Conservation (phyloP, 2,329 filamentous ascomycete species). For the Aspergillus chevalieri region DNA sequence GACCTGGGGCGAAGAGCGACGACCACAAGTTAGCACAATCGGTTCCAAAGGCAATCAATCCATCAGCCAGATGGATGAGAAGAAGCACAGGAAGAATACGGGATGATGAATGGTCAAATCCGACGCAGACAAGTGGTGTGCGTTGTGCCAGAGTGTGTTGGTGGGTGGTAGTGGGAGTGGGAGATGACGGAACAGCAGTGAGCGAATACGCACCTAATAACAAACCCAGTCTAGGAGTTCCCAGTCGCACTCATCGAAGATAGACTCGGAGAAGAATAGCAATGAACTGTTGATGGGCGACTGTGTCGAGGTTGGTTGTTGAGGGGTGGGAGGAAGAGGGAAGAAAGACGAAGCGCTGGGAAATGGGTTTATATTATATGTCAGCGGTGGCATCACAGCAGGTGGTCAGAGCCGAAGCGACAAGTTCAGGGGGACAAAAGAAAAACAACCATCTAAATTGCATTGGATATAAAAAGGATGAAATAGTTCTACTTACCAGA, state of each 20-base stretch:
- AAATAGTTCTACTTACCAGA: not conserved
- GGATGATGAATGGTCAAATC: slow-evolving; percentile 14
- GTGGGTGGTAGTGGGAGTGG: slow-evolving; percentile 11
- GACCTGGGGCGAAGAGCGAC: slow-evolving; percentile 19
- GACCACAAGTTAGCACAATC: slow-evolving; percentile 21
- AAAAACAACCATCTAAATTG: not conserved
- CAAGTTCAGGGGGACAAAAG: not conserved
- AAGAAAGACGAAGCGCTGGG: slow-evolving; percentile 12
- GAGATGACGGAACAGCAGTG: slow-evolving; percentile 27
- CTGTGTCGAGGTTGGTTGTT: slow-evolving; percentile 8
- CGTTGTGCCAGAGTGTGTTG: not conserved
- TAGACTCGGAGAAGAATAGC: not conserved
- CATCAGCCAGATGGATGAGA: slow-evolving; percentile 11
- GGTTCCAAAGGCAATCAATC: slow-evolving; percentile 9
- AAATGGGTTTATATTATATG: slow-evolving; percentile 17
- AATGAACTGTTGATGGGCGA: slow-evolving; percentile 3
- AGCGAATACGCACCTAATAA: slow-evolving; percentile 27
- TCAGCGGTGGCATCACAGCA: slow-evolving; percentile 34
- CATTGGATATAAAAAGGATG: slow-evolving; percentile 1
- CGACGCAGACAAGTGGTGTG: slow-evolving; percentile 21
- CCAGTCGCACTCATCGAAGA: slow-evolving; percentile 26
- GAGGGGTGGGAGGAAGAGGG: slow-evolving; percentile 17
- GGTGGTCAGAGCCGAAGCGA: slow-evolving; percentile 8
- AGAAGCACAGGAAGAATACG: slow-evolving; percentile 1
- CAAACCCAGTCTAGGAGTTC: slow-evolving; percentile 17